phyloP scores from a whole-genome alignment of 1,284 basidiomycete genomes.

The Microbotryum saponariae region DNA sequence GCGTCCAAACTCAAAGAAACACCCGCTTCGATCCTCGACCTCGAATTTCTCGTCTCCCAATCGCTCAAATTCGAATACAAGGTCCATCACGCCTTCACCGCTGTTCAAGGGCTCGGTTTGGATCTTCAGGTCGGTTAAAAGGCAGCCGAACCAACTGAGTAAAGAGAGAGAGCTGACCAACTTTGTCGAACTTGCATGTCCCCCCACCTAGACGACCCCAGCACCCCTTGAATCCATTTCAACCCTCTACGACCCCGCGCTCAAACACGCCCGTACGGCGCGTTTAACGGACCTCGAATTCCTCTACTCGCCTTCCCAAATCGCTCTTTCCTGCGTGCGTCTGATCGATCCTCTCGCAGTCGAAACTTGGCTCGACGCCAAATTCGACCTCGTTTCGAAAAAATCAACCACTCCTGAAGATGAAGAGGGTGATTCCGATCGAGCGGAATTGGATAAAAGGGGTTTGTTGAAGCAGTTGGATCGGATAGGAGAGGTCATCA shows the following conservation, averaged over 20 bases:
- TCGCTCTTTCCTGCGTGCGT: conserved; percentile 75
- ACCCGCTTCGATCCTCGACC: conserved; percentile 72
- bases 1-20: conserved; percentile 46
- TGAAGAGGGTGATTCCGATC: background rate
- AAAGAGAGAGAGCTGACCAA: too few relatives aligned
- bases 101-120: conserved; percentile 80
- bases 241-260: conserved; percentile 5
- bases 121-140: conserved; percentile 67
- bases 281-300: conserved; percentile 87
- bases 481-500: conserved; percentile 54
- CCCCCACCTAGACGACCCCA: conserved; percentile 1
- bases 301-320: conserved; percentile 84
- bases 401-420: background rate
- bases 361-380: conserved; percentile 50
- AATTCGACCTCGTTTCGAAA: conserved; percentile 10
- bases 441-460: conserved; percentile 26
- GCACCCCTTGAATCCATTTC: background rate
- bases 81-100: conserved; percentile 80
- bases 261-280: conserved; percentile 55
- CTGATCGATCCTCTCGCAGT: conserved; percentile 57
- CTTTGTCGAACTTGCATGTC: background rate
- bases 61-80: conserved; percentile 87
- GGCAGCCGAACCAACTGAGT: too few relatives aligned
- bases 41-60: conserved; percentile 93
- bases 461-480: conserved; percentile 47